phyloP scores from a whole-genome alignment of 2,329 filamentous ascomycete species.

The Colletotrichum navitas region DNA sequence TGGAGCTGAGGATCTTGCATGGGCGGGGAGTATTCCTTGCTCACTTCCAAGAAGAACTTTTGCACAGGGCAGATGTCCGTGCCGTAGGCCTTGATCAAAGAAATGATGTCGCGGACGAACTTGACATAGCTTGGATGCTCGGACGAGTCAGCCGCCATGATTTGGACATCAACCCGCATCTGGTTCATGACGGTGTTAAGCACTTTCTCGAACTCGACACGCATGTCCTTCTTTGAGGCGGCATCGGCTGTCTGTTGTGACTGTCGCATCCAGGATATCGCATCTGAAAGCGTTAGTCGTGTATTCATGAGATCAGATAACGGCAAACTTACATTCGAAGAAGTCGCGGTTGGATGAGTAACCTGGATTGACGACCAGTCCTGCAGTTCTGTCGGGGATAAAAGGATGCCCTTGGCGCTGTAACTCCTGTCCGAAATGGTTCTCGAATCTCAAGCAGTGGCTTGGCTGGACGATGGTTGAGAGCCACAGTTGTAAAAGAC shows the following conservation, averaged over 20 bases:
- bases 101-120: constrained; percentile 66
- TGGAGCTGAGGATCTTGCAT: constrained; percentile 68
- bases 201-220: constrained; percentile 57
- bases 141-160: constrained; percentile 49
- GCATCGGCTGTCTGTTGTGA: constrained; percentile 57
- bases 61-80: constrained; percentile 67
- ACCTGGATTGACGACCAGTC: constrained; percentile 55
- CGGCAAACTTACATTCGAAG: constrained; percentile 58
- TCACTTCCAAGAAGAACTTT: constrained; percentile 68
- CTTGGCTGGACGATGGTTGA: constrained; percentile 64
- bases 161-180: constrained; percentile 64
- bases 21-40: constrained; percentile 67
- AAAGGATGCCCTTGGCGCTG: constrained; percentile 57
- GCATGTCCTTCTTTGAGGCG: constrained; percentile 52
- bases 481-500: constrained; percentile 65
- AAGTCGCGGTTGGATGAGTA: constrained; percentile 63
- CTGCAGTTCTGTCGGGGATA: constrained; percentile 55
- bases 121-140: constrained; percentile 62
- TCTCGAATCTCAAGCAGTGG: constrained; percentile 61
- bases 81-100: constrained; percentile 66
- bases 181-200: constrained; percentile 65
- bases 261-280: constrained; percentile 64
- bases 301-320: not conserved
- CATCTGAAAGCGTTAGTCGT: constrained; percentile 45
- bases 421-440: constrained; percentile 62